phyloP scores from a whole-genome alignment of 352 stramenopile species.

The Phytophthora rubi region DNA sequence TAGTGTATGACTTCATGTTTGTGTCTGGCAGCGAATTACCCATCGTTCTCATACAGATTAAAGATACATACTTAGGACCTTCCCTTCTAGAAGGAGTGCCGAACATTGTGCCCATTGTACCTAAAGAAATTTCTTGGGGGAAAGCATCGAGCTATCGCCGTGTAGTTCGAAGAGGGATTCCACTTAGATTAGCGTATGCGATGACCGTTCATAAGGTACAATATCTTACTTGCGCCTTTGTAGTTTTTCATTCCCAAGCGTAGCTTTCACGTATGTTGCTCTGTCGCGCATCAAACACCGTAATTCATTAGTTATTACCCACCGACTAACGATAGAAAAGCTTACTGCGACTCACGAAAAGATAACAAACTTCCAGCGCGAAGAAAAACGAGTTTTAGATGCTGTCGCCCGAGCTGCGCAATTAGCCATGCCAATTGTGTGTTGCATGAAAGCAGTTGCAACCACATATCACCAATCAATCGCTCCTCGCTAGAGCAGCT shows the following conservation, averaged over 20 bases:
- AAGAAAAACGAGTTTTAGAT: neutral
- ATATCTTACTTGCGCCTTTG: neutral
- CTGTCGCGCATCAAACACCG: neutral
- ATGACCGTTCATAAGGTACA: conserved; percentile 2
- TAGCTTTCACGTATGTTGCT: neutral
- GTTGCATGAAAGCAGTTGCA: too few species aligned
- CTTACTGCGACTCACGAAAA: neutral
- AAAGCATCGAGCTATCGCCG: neutral
- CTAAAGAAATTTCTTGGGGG: neutral
- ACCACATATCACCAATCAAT: too few species aligned
- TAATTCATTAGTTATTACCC: neutral
- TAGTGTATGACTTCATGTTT: conserved; percentile 1
- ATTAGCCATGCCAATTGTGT: neutral
- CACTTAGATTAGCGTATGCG: neutral
- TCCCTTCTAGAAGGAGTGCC: neutral
- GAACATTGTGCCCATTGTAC: neutral
- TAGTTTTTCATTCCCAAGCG: conserved; percentile 1
- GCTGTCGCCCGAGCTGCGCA: neutral
- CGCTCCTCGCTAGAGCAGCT: too few species aligned
- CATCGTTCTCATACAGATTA: neutral
- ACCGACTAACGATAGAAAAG: neutral
- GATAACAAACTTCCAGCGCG: neutral
- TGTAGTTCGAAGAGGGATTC: neutral
- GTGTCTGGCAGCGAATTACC: neutral
- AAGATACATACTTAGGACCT: neutral